phyloP scores from a whole-genome alignment of 2,329 filamentous ascomycete genomes.

The Microascus cirrosus region DNA sequence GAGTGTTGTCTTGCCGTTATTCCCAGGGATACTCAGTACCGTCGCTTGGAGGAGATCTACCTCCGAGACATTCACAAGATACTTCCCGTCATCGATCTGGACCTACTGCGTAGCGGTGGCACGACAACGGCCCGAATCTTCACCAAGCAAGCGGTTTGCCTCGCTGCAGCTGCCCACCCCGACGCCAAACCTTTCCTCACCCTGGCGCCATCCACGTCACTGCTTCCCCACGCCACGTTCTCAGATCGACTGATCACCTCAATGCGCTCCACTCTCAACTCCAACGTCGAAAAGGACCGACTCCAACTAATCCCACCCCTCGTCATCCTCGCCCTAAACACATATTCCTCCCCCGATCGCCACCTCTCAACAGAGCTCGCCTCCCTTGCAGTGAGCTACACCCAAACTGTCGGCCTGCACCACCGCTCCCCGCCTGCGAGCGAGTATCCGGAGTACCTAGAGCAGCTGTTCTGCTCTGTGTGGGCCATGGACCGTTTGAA shows the following conservation, averaged over 20 bases:
- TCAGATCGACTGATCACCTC: conserved; percentile 6
- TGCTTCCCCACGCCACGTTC: conserved; percentile 7
- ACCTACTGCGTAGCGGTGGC: background rate
- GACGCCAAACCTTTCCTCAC: background rate
- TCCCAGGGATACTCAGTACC: background rate
- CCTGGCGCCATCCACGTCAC: background rate
- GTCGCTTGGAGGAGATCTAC: conserved; percentile 1
- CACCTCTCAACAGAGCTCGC: conserved; percentile 9
- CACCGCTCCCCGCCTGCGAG: background rate
- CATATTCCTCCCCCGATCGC: conserved; percentile 8
- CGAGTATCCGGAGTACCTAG: background rate
- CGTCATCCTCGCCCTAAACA: conserved; percentile 17
- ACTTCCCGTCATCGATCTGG: conserved; percentile 1
- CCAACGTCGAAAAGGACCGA: conserved; percentile 6
- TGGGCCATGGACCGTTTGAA: conserved; percentile 3
- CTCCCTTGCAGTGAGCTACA: conserved; percentile 1
- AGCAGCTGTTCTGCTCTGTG: conserved; percentile 2
- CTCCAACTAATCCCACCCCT: conserved; percentile 16
- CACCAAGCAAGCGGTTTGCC: conserved; percentile 1
- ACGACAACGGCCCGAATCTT: background rate
- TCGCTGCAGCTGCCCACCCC: background rate
- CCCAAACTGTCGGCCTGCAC: conserved; percentile 2
- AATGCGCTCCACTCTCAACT: conserved; percentile 7
- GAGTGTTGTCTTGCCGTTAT: background rate
- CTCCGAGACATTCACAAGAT: conserved; percentile 3